phyloP scores from a whole-genome alignment of 495 filamentous ascomycete species.

The Daldinia decipiens region DNA sequence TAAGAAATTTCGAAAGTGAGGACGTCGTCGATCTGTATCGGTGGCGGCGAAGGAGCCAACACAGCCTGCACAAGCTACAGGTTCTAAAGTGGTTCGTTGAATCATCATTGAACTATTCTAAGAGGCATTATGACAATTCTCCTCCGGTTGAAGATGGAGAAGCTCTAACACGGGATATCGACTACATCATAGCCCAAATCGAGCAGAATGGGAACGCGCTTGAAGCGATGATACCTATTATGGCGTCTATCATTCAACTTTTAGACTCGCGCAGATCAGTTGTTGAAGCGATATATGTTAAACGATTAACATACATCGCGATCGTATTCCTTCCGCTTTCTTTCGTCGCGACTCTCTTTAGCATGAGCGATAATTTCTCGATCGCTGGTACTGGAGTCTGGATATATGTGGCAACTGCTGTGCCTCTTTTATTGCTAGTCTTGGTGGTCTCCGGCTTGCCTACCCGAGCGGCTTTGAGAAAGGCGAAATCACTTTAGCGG shows the following conservation, averaged over 20 bases:
- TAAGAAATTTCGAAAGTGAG: conserved; percentile 10
- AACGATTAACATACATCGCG: conserved; percentile 49
- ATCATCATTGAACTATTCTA: background rate
- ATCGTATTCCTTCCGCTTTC: conserved; percentile 54
- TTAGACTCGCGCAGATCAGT: conserved; percentile 39
- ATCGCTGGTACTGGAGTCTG: conserved; percentile 12
- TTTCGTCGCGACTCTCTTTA: conserved; percentile 52
- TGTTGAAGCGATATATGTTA: conserved; percentile 49
- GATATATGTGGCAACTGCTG: conserved; percentile 14
- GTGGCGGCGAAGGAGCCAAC: conserved; percentile 22
- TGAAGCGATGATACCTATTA: conserved; percentile 46
- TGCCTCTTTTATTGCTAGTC: conserved; percentile 15
- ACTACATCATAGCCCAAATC: conserved; percentile 30
- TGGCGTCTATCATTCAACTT: conserved; percentile 48
- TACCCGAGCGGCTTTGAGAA: background rate
- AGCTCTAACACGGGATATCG: conserved; percentile 27
- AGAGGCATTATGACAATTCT: background rate
- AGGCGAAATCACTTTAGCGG: background rate
- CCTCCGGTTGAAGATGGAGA: background rate
- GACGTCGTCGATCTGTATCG: conserved; percentile 16
- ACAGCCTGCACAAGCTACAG: conserved; percentile 16
- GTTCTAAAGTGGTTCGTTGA: conserved; percentile 17
- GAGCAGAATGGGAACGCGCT: conserved; percentile 36
- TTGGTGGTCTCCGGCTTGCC: background rate
- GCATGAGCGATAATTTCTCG: conserved; percentile 44